phyloP scores from a whole-genome alignment of 2,329 filamentous ascomycete genomes.

The Simplicillium sp. region DNA sequence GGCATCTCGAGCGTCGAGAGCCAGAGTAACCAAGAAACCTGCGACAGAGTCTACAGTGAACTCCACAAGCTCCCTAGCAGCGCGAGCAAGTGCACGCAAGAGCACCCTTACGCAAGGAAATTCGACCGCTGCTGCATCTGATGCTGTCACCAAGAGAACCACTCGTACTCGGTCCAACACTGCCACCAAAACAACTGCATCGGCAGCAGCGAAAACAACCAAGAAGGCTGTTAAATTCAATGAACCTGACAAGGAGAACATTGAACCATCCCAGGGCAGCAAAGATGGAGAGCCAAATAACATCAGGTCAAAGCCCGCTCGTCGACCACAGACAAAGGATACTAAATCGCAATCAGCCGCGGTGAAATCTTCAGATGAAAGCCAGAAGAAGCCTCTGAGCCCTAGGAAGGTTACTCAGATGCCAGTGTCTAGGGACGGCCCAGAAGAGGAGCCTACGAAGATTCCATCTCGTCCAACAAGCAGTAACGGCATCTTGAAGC shows the following conservation, averaged over 20 bases:
- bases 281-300: constrained; percentile 25
- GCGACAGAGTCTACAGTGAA: constrained; percentile 1
- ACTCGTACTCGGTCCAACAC: constrained; percentile 16
- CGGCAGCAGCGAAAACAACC: constrained; percentile 17
- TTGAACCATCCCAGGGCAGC: constrained; percentile 30
- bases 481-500: constrained; percentile 4
- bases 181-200: constrained; percentile 21
- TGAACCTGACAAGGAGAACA: constrained; percentile 56
- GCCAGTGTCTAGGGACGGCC: constrained; percentile 30
- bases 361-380: constrained; percentile 17
- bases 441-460: constrained; percentile 40
- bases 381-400: constrained; percentile 44
- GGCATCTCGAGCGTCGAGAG: constrained; percentile 2
- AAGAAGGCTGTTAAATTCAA: constrained; percentile 57
- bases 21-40: constrained; percentile 19
- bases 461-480: constrained; percentile 36
- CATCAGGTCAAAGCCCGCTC: constrained; percentile 32
- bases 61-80: no score
- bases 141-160: constrained; percentile 12
- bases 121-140: not conserved
- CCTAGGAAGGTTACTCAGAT: constrained; percentile 57
- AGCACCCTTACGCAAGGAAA: no score
- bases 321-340: constrained; percentile 20
- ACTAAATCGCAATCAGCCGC: constrained; percentile 17
- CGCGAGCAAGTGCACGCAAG: no score